Base-by-base conservation (phyloP, 2,329 filamentous ascomycete genomes). In the Thelonectria discophora region DNA sequence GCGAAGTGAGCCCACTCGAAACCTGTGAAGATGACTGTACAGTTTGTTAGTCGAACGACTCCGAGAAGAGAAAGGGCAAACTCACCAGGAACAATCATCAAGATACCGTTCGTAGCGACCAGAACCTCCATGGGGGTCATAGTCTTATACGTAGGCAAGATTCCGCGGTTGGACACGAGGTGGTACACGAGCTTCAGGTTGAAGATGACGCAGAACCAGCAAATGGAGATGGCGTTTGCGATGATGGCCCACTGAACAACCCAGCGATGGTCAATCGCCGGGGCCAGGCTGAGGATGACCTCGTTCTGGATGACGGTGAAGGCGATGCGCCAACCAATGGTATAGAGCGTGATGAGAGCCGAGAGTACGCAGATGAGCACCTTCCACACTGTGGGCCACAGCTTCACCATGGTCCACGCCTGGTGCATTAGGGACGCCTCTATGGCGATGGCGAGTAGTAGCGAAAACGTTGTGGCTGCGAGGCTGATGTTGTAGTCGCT, bases 171-270 rank as follows among this genome's bases (percentile, higher is more conserved):
- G 9, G 74, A 70, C 45, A 78, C 72, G 62, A 87, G 77, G 68
- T 87, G 84, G 18, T 75, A 66, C 51, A 81, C 71, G 10, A 87
- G 76, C 58, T 85, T 81, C 57, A 78, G 65, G 69, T 84, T 84
- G 75, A 87, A 87, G 37, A 87, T 66, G 40, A 81, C 80, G 67
- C 83, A 86, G 75, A 85, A 87, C 79, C 82, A 87, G 61, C 76
- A 79, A 34, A 82, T 80, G 15, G 78, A 79, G 11, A 76, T 62
- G 17, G 76, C 75, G n/a, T 78, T 79, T 49, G 77, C 70, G 37
- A 80, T 74, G 27, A 79, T 71, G 27, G 77, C 77, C 30, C 73
- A 71, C 53, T 80, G 67, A 3, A 77, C 72, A 9, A 82, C 66
- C 78, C 79, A 81, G 24, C 65, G 73, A n/a, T 69, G 67, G 11